Evolutionary conservation across 2,329 filamentous ascomycete species (phyloP), one percentile per base, ranked within the genome.

Genomic region (Scortechinia acanthostroma): DNA sequence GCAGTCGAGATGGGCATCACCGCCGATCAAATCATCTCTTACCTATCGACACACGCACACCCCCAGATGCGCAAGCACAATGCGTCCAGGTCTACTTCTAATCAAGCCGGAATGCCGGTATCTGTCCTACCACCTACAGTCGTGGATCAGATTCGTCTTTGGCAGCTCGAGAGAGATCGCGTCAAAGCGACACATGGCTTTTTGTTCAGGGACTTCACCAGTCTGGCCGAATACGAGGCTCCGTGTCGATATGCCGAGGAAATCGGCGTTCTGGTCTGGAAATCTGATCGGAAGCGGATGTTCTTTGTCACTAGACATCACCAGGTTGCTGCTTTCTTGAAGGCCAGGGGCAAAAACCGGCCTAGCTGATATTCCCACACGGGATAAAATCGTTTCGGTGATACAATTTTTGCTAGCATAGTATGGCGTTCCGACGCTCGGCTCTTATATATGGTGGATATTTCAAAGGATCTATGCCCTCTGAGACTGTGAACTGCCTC

Each of bases 151-250:
- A 88, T 88, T 46, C 69, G 82, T 4, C 69, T 88, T 2, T 88
- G 84, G 84, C 83, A 88, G 58, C 74, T 87, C 42, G 84, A 88
- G 56, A 77, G 83, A 28, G 84, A 88, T 59, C 68, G 84, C 22
- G 83, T 88, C 66, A 80, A 79, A 55, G 71, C 78, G 3, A 83
- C 75, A 1, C 62, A 69, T 0, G 84, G 84, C 0, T 88, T 78
- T 53, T 55, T 87, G 43, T 84, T 88, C 64, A 76, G 77, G 49
- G 83, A 87, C 43, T 85, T 87, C 50, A 65, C 65, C 5, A 74
- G 59, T 2, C 58, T 62, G 44, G 63, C 65, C 22, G 74, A 78
- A 49, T 81, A 76, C 51, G 63, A 68, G 22, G 71, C 67, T 33
- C 68, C 77, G 6, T 64, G 72, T 4, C 73, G 73, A 49, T 80